phyloP scores from a whole-genome alignment of 257 asterid genomes.

The Agastache rugosa region DNA sequence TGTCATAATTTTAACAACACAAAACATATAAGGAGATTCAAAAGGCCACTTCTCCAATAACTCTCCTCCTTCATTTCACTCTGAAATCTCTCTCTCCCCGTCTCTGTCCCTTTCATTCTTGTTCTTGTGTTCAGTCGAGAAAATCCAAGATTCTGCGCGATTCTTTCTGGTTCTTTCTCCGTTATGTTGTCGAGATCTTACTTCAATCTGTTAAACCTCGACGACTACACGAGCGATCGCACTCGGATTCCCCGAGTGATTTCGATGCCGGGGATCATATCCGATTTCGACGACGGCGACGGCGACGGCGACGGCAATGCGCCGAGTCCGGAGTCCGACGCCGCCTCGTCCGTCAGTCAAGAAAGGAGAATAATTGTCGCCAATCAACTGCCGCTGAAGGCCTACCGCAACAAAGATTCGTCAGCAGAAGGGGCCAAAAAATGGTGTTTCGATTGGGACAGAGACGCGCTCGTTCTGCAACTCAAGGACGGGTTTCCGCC shows the following conservation, averaged over 20 bases:
- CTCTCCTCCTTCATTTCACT: neutral
- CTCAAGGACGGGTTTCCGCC: constrained; percentile 70
- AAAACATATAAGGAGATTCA: constrained; percentile 9
- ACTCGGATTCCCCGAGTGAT: constrained; percentile 73
- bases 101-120: neutral
- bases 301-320: constrained; percentile 32
- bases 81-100: constrained; percentile 20
- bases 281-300: constrained; percentile 58
- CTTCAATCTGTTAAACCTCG: constrained; percentile 71
- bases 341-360: constrained; percentile 42
- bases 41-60: neutral
- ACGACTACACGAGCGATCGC: constrained; percentile 69
- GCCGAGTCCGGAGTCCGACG: constrained; percentile 42
- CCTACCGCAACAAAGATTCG: constrained; percentile 38
- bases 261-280: constrained; percentile 67
- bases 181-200: constrained; percentile 84
- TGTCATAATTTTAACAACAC: constrained; percentile 38
- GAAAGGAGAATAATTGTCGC: constrained; percentile 72
- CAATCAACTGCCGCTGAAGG: constrained; percentile 77
- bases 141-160: constrained; percentile 22
- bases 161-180: constrained; percentile 2
- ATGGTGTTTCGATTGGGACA: constrained; percentile 83
- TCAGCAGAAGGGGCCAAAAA: constrained; percentile 27
- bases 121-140: neutral
- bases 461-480: constrained; percentile 70